These are phyloP conservation scores for Plasmodium knowlesi DNA, from an alignment of 169 alveolate species.

Conservation along the genomic window DNA sequence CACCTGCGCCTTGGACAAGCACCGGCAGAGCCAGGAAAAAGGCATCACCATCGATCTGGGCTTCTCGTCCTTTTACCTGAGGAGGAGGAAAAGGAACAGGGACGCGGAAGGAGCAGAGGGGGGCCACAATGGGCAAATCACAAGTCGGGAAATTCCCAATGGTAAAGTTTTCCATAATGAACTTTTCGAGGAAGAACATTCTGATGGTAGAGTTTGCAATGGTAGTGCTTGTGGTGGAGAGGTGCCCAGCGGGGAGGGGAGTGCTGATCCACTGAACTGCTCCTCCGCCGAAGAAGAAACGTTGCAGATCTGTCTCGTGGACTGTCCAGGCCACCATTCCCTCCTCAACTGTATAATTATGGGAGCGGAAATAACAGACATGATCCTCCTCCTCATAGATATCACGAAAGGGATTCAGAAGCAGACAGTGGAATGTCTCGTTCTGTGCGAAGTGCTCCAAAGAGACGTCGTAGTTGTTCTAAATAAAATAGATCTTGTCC, in stretches of 20 bases:
- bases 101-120: no score
- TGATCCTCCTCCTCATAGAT: slow-evolving; percentile 91
- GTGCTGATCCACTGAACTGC: not conserved
- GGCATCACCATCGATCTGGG: slow-evolving; percentile 95
- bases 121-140: not conserved
- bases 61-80: slow-evolving; percentile 90
- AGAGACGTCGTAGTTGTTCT: slow-evolving; percentile 89
- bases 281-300: slow-evolving; percentile 8
- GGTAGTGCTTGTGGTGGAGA: not conserved
- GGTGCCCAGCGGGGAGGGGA: not conserved
- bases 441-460: slow-evolving; percentile 90
- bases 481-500: slow-evolving; percentile 91
- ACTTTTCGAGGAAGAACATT: not conserved
- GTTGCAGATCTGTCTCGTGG: slow-evolving; percentile 92
- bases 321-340: slow-evolving; percentile 97
- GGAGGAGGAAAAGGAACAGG: slow-evolving; percentile 8
- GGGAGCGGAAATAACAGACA: slow-evolving; percentile 94
- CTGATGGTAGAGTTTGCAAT: not conserved
- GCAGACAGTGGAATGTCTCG: slow-evolving; percentile 95
- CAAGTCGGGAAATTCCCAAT: not conserved
- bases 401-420: slow-evolving; percentile 92
- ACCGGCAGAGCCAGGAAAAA: slow-evolving; percentile 91
- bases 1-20: slow-evolving; percentile 94
- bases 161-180: not conserved
- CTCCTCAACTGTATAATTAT: slow-evolving; percentile 91